These are phyloP conservation scores for Trichoderma sp. DNA, from an alignment of 2,329 filamentous ascomycete species.

Conservation along the genomic window DNA sequence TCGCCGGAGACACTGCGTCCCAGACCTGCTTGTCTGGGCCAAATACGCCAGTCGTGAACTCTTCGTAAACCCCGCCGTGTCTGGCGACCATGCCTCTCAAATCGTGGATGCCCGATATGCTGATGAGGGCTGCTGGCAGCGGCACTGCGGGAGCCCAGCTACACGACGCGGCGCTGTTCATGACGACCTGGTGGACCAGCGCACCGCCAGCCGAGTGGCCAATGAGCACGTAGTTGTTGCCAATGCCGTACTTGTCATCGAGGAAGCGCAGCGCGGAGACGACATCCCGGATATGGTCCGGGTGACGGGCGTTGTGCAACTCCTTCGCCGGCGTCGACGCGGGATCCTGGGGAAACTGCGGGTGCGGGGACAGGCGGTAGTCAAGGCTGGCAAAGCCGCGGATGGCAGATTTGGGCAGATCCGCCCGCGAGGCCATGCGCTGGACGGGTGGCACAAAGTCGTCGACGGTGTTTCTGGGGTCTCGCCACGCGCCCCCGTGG, in stretches of 20 bases:
- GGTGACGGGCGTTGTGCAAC: slow-evolving; percentile 56
- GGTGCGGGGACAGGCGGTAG: slow-evolving; percentile 62
- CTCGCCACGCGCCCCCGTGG: slow-evolving; percentile 67
- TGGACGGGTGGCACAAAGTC: slow-evolving; percentile 52
- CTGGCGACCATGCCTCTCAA: slow-evolving; percentile 57
- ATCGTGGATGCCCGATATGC: slow-evolving; percentile 70
- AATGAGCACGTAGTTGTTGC: slow-evolving; percentile 57
- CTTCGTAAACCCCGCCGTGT: slow-evolving; percentile 53
- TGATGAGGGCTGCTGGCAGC: slow-evolving; percentile 58
- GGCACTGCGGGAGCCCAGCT: slow-evolving; percentile 36
- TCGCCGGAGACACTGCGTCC: slow-evolving; percentile 59
- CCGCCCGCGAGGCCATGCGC: slow-evolving; percentile 43
- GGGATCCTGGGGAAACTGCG: slow-evolving; percentile 47
- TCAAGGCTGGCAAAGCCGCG: slow-evolving; percentile 67
- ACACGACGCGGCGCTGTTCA: slow-evolving; percentile 44
- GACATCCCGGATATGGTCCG: slow-evolving; percentile 63
- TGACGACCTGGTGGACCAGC: slow-evolving; percentile 63
- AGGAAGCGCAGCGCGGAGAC: slow-evolving; percentile 55
- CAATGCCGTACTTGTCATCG: slow-evolving; percentile 50
- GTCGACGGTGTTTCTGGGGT: slow-evolving; percentile 54
- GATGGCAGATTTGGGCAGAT: slow-evolving; percentile 44
- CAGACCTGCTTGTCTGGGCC: slow-evolving; percentile 56
- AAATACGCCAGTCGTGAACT: slow-evolving; percentile 65
- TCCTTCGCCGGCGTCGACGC: slow-evolving; percentile 35
- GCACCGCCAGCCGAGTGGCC: slow-evolving; percentile 69